Percentiles rank a stretch among this genome's conserved stretches.
Evolutionary conservation across 306 rosid species (phyloP).

Genomic region (Vigna nakashimae): DNA sequence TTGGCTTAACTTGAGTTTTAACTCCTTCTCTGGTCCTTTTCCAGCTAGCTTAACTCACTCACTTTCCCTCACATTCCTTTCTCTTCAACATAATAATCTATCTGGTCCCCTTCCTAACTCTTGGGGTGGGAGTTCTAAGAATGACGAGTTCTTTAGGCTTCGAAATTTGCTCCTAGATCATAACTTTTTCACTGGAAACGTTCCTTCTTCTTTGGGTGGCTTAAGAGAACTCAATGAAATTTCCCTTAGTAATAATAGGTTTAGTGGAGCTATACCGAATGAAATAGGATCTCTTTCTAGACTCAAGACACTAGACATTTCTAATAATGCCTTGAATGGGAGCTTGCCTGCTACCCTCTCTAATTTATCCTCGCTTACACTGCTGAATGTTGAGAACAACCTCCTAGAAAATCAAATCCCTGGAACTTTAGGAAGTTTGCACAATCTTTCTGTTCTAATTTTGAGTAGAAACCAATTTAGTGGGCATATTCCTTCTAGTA

Average conservation of each 20-base stretch:
- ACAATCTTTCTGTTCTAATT: constrained; percentile 63
- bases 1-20: constrained; percentile 65
- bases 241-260: constrained; percentile 54
- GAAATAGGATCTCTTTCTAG: constrained; percentile 63
- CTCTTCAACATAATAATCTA: constrained; percentile 68
- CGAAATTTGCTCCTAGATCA: constrained; percentile 56
- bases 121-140: constrained; percentile 48
- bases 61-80: constrained; percentile 58
- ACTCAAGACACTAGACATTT: constrained; percentile 58
- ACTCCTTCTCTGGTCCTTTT: constrained; percentile 63
- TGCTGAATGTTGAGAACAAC: constrained; percentile 55
- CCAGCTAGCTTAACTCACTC: constrained; percentile 55
- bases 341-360: constrained; percentile 54
- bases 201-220: constrained; percentile 64
- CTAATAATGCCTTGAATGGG: constrained; percentile 63
- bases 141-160: constrained; percentile 44
- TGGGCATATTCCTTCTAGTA: constrained; percentile 62
- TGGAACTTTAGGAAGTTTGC: constrained; percentile 51
- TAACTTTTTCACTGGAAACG: constrained; percentile 57
- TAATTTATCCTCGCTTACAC: constrained; percentile 54
- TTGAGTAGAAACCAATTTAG: constrained; percentile 60
- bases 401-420: constrained; percentile 51
- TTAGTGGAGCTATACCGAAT: constrained; percentile 58
- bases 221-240: constrained; percentile 52
- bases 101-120: constrained; percentile 59